Base-by-base conservation (phyloP, 768 basidiomycete species). In the Lactarius pseudohatsudake region DNA sequence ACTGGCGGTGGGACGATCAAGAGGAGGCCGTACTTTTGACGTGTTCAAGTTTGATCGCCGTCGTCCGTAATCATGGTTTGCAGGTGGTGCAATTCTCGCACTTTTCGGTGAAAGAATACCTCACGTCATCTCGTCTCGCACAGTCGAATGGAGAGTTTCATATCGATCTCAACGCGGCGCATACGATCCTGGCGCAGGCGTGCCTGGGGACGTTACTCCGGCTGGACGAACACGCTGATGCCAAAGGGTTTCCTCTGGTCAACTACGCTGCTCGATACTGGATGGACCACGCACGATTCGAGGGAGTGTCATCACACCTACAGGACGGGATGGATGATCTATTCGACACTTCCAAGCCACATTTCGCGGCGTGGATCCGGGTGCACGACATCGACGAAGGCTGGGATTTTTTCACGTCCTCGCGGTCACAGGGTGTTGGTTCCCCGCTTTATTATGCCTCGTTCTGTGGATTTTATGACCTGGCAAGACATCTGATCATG, bases 11-110 rank as follows among this genome's bases (percentile, higher is more conserved):
- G 45, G 45, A 22, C 0, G n/a, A 47, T 22, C 2, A 47, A 11
- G 45, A 47, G n/a, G 45, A 22, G 3, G 45, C 45, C 1, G 20
- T 47, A 11, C 45, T 47, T 4, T 47, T n/a, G 7, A 47, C 45
- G 0, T 47, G 45, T 47, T 47, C 45, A 3, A 47, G 45, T 47
- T 47, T 47, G 10, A 47, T 47, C 45, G 4, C 45, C 4, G 22
- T 47, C 45, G n/a, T 47, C n/a, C n/a, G 3, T 9, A 2, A 1
- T 9, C 10, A 1, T 1, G n/a, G 4, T n/a, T 47, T n/a, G 0
- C 45, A 2, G 45, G n/a, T 47, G 0, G 45, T 47, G n/a, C 45
- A 47, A 11, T 47, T 47, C 45, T 47, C 45, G 9, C n/a, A 47
- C 45, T 47, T 47, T 47, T 47, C 47, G n/a, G 47, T 50, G 47